Base-by-base conservation (phyloP, 2,329 filamentous ascomycete genomes). In the Phialophora macrospora region DNA sequence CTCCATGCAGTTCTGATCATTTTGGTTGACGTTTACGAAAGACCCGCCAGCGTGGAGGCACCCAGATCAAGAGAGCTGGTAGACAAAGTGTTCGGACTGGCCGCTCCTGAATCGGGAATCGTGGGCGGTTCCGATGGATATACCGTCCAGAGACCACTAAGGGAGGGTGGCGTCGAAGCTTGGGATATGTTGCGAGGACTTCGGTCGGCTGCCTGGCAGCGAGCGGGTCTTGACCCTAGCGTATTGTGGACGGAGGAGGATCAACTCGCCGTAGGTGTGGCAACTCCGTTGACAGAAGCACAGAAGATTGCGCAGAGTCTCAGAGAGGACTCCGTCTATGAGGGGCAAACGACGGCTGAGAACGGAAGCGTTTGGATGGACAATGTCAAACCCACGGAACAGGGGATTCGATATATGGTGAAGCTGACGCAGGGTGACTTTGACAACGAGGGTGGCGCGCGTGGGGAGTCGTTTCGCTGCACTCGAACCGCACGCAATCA, bases 161-260 rank as follows among this genome's bases (percentile, higher is more conserved):
- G 80, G 61, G 80, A 82, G 58, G 80, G 80, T 17, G 80, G 80
- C n/a, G 76, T 77, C 52, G 80, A 82, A 72, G 80, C 80, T 11
- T 82, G 80, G 80, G 77, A 79, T 55, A 81, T 82, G 80, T 78
- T 82, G 63, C 77, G 79, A 34, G 74, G 79, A 17, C 74, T 82
- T 22, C 79, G 80, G 3, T 77, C 80, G 49, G 80, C 81, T 55
- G 80, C 79, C 54, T 82, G 80, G 80, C 78, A 80, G 65, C 81
- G 79, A 67, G 80, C 80, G 11, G 80, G 80, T 1, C 76, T 82
- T 3, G 77, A 82, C 71, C 80, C 80, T 0, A 73, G 77, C 24
- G 75, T 79, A 30, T 73, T 82, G 12, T 82, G 80, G 80, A 81
- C 80, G 0, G 79, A 81, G 67, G 75, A 79, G 56, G 78, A 79